Evolutionary conservation across 2,329 filamentous ascomycete species (phyloP).

Genomic region (Metarhizium rileyi): DNA sequence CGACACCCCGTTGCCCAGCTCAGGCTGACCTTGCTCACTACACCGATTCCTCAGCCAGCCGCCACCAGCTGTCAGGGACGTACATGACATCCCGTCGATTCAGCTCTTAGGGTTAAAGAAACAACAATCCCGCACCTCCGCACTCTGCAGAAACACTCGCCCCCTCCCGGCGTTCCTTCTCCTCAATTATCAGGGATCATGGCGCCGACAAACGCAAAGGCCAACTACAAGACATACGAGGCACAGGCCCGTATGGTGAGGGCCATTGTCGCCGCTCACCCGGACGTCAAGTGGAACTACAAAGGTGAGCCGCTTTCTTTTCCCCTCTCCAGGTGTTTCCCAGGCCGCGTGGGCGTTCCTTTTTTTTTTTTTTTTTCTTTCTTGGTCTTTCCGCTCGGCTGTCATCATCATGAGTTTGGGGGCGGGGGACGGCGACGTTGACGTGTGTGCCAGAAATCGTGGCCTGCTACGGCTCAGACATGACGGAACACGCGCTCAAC

Average conservation of each 20-base stretch:
- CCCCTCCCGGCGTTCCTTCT: no score
- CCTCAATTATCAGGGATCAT: conserved; percentile 28
- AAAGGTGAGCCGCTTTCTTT: conserved; percentile 38
- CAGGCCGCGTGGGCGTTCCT: no score
- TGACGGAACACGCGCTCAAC: conserved; percentile 36
- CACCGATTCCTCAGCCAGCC: not conserved
- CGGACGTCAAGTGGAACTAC: conserved; percentile 46
- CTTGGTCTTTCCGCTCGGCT: not conserved
- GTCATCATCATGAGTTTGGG: no score
- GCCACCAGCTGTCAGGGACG: not conserved
- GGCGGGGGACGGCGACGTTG: conserved; percentile 22
- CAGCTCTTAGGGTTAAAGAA: no score
- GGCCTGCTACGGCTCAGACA: conserved; percentile 38
- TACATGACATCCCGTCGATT: no score
- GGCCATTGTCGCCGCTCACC: conserved; percentile 49
- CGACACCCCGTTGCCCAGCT: not conserved
- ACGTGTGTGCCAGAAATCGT: conserved; percentile 34
- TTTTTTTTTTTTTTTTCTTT: not conserved
- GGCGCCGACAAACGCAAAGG: conserved; percentile 31
- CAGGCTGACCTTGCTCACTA: not conserved
- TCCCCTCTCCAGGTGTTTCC: no score
- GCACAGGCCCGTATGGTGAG: conserved; percentile 49
- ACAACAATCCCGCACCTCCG: not conserved
- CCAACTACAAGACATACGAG: conserved; percentile 53
- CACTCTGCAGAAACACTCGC: no score